phyloP scores from a whole-genome alignment of 352 stramenopile genomes.

The Pythium vanterpoolii region DNA sequence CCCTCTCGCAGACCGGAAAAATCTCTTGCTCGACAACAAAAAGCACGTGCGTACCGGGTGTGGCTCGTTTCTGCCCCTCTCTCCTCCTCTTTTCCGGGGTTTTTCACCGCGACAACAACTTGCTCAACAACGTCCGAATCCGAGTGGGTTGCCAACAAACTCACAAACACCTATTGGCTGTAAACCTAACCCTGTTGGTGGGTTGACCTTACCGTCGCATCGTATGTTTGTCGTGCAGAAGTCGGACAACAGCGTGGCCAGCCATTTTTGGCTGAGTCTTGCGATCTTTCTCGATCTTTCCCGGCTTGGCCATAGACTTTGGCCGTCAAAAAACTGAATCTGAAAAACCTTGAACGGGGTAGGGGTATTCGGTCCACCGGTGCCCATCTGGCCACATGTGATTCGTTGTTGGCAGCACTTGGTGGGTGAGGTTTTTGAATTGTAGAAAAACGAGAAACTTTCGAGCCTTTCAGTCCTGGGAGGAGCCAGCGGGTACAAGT shows the following conservation, averaged over 20 bases:
- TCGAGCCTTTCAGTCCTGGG: slow-evolving; percentile 9
- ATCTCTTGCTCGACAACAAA: slow-evolving; percentile 17
- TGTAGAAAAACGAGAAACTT: slow-evolving; percentile 22
- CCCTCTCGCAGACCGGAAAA: slow-evolving; percentile 26
- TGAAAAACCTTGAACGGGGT: slow-evolving; percentile 17
- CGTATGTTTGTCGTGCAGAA: slow-evolving; percentile 15
- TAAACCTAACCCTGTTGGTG: slow-evolving; percentile 11
- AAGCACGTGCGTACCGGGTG: slow-evolving; percentile 17
- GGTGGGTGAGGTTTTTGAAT: slow-evolving; percentile 21
- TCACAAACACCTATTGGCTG: slow-evolving; percentile 3
- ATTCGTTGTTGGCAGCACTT: slow-evolving; percentile 6
- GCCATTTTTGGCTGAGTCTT: slow-evolving; percentile 11
- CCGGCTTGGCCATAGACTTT: background rate
- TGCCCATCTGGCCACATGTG: slow-evolving; percentile 14
- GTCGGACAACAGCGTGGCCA: slow-evolving; percentile 7
- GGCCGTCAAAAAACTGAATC: slow-evolving; percentile 6
- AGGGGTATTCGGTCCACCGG: slow-evolving; percentile 8
- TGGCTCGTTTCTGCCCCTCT: slow-evolving; percentile 1
- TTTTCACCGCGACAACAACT: slow-evolving; percentile 9
- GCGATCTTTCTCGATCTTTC: slow-evolving; percentile 32
- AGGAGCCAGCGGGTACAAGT: background rate
- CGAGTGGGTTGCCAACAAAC: background rate
- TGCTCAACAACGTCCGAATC: slow-evolving; percentile 1
- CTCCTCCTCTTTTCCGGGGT: background rate
- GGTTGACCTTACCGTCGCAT: slow-evolving; percentile 10